phyloP scores from a whole-genome alignment of 2,329 filamentous ascomycete genomes.

The Sporothrix euskadiensis region DNA sequence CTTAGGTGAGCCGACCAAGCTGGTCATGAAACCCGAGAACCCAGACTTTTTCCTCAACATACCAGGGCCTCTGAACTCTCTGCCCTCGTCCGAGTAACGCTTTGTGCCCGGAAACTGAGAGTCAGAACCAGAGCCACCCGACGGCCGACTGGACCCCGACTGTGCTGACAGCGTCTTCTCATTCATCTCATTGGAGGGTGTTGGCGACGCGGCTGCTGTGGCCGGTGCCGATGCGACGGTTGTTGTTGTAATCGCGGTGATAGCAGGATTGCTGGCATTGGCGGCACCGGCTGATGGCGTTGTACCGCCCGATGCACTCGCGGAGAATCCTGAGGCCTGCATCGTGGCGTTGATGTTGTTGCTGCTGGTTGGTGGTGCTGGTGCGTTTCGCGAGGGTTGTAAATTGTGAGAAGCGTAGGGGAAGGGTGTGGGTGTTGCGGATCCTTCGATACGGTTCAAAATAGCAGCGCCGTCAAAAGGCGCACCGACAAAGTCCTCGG shows the following conservation, averaged over 20 bases:
- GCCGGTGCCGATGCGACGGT: constrained; percentile 26
- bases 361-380: constrained; percentile 52
- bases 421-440: constrained; percentile 45
- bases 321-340: constrained; percentile 66
- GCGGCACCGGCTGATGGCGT: constrained; percentile 29
- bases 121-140: constrained; percentile 39
- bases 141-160: constrained; percentile 34
- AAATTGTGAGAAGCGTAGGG: constrained; percentile 22
- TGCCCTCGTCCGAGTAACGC: constrained; percentile 76
- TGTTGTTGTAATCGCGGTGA: constrained; percentile 19
- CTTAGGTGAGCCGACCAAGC: constrained; percentile 77
- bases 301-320: not conserved
- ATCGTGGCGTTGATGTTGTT: constrained; percentile 56
- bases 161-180: constrained; percentile 47
- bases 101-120: constrained; percentile 59
- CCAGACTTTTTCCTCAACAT: constrained; percentile 80
- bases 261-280: constrained; percentile 15
- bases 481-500: constrained; percentile 64
- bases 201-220: constrained; percentile 29
- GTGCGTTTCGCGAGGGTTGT: constrained; percentile 43
- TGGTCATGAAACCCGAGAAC: constrained; percentile 85
- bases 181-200: constrained; percentile 42
- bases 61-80: constrained; percentile 59
- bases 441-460: constrained; percentile 60
- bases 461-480: constrained; percentile 66